These are phyloP conservation scores for Saturnispora saitoi DNA, from an alignment of 805 yeast genomes.

Conservation along the genomic window DNA sequence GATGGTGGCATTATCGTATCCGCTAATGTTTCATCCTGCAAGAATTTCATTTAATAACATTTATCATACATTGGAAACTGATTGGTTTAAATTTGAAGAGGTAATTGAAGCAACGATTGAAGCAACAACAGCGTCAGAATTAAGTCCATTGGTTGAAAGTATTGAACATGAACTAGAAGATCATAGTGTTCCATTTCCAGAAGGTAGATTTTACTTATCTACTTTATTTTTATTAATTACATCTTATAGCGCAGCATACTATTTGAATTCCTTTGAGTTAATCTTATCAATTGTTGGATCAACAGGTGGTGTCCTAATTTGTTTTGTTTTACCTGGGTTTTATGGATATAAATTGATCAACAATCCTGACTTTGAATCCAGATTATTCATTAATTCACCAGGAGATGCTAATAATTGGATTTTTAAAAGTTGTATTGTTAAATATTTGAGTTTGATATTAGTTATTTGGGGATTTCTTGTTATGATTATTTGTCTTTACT, in stretches of 20 bases:
- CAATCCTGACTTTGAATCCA: conserved; percentile 13
- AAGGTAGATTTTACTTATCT: conserved; percentile 37
- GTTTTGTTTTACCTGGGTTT: conserved; percentile 70
- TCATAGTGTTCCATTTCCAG: conserved; percentile 37
- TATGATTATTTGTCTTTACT: conserved; percentile 47
- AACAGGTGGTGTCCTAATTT: conserved; percentile 73
- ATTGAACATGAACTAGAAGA: conserved; percentile 21
- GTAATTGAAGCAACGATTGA: background rate
- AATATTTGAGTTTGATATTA: conserved; percentile 29
- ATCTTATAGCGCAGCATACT: conserved; percentile 49
- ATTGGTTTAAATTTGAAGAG: background rate
- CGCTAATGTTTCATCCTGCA: conserved; percentile 76
- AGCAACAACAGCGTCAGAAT: background rate
- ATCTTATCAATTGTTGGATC: conserved; percentile 72
- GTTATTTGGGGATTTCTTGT: conserved; percentile 45
- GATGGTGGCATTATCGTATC: conserved; percentile 71
- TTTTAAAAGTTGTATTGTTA: conserved; percentile 17
- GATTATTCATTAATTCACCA: conserved; percentile 18
- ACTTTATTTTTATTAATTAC: conserved; percentile 38
- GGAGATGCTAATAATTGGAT: conserved; percentile 17
- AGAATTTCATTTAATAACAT: conserved; percentile 67
- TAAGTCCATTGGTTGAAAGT: conserved; percentile 11
- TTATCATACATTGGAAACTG: conserved; percentile 15
- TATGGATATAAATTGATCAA: conserved; percentile 56
- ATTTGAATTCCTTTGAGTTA: conserved; percentile 55